phyloP scores from a whole-genome alignment of 129 eudicot genomes.

The Scalesia atractyloides region DNA sequence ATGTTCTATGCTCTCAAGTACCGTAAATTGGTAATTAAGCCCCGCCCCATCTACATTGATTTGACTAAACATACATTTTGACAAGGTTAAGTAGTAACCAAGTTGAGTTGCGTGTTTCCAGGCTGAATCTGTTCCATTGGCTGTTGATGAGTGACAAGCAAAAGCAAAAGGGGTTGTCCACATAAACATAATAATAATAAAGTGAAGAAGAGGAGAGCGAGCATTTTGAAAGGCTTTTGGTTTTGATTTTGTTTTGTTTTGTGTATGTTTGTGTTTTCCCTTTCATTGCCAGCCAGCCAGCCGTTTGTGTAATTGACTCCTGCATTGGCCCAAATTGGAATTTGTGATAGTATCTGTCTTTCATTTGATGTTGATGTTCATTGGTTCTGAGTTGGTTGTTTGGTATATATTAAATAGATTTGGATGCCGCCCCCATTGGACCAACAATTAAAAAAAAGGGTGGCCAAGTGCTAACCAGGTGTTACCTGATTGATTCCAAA shows the following conservation, averaged over 20 bases:
- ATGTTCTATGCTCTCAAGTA: slow-evolving; percentile 45
- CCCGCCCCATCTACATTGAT: background rate
- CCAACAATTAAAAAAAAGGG: background rate
- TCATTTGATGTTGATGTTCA: background rate
- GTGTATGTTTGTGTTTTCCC: slow-evolving; percentile 13
- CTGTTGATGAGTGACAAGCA: slow-evolving; percentile 42
- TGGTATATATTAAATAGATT: background rate
- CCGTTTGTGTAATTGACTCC: slow-evolving; percentile 24
- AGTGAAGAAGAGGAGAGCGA: slow-evolving; percentile 20
- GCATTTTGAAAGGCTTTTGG: slow-evolving; percentile 34
- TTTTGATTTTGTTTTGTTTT: background rate
- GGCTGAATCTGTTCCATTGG: slow-evolving; percentile 87
- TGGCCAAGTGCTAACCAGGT: background rate
- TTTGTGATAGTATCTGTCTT: background rate
- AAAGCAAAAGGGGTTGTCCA: background rate
- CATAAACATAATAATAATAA: slow-evolving; percentile 14
- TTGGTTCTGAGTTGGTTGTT: background rate
- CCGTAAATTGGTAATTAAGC: slow-evolving; percentile 37
- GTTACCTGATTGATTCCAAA: background rate
- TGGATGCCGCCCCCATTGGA: background rate
- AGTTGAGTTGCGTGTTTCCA: slow-evolving; percentile 18
- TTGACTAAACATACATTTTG: no score
- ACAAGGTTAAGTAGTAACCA: no score
- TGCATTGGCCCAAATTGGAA: slow-evolving; percentile 21
- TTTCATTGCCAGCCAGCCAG: slow-evolving; percentile 21